phyloP scores from a whole-genome alignment of 345 rosid genomes.

The Fremontodendron californicum region DNA sequence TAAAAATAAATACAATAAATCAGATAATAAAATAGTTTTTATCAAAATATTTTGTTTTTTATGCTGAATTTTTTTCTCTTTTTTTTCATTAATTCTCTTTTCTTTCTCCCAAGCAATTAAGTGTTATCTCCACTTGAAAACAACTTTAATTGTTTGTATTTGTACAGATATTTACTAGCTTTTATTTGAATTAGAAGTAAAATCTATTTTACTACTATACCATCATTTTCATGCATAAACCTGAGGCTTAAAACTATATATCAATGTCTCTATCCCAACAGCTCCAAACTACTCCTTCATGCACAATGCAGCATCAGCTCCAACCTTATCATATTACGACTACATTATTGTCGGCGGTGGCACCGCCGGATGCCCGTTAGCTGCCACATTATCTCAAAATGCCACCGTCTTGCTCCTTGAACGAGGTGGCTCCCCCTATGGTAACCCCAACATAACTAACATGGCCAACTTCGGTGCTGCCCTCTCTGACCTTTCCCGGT shows the following conservation, averaged over 20 bases:
- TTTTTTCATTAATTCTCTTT: no score
- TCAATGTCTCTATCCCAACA: background rate
- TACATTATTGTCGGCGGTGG: conserved; percentile 82
- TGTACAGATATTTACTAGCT: no score
- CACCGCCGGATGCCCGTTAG: conserved; percentile 77
- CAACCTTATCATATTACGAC: conserved; percentile 29
- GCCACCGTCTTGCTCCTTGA: conserved; percentile 61
- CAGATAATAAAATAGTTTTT: background rate
- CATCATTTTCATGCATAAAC: background rate
- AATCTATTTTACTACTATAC: background rate
- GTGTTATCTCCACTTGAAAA: no score
- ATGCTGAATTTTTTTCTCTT: background rate
- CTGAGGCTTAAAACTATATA: background rate
- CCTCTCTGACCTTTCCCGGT: conserved; percentile 47
- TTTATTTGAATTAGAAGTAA: no score
- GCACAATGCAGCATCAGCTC: conserved; percentile 40
- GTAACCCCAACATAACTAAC: conserved; percentile 49
- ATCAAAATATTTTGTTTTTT: no score
- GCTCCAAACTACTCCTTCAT: conserved; percentile 46
- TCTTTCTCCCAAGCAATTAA: no score
- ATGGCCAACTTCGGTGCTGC: conserved; percentile 42
- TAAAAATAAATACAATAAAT: no score
- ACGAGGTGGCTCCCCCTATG: conserved; percentile 71
- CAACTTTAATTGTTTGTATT: no score
- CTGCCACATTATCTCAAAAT: conserved; percentile 62